A percentile compares a stretch with the other conserved stretches of the same genome.
phyloP scores from a whole-genome alignment of 371 early-diverging fungal species.

The Chytridiales sp. region DNA sequence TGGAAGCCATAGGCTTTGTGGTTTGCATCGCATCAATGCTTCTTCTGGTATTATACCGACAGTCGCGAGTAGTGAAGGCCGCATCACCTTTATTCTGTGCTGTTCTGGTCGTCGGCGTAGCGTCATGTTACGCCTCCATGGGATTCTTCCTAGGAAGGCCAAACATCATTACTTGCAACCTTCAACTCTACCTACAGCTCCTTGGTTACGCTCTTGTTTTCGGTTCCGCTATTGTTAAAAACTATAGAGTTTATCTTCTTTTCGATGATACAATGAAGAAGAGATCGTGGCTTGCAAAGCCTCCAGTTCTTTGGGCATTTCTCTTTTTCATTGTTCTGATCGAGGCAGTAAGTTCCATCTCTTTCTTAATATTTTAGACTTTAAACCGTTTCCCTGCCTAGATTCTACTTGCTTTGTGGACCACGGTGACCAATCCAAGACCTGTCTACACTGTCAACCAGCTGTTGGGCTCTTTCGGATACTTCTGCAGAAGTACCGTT shows the following conservation, averaged over 20 bases:
- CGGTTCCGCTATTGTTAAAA: constrained; percentile 13
- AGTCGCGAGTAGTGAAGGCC: constrained; percentile 9
- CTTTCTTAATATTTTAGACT: no score
- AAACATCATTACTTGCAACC: background rate
- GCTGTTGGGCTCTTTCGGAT: background rate
- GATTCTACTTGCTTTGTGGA: constrained; percentile 2
- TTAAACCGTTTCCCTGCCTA: no score
- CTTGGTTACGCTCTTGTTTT: constrained; percentile 11
- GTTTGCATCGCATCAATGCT: constrained; percentile 4
- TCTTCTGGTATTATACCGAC: constrained; percentile 5
- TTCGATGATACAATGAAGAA: constrained; percentile 12
- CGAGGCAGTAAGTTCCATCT: no score
- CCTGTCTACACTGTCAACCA: background rate
- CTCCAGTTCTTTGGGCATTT: background rate
- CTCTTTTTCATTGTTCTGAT: constrained; percentile 1
- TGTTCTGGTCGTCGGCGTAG: constrained; percentile 6
- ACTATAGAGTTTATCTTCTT: constrained; percentile 5
- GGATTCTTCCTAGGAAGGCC: constrained; percentile 5
- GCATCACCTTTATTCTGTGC: constrained; percentile 11
- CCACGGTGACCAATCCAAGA: background rate
- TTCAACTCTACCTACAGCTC: constrained; percentile 13
- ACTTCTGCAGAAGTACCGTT: constrained; percentile 3
- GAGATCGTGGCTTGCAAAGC: constrained; percentile 7
- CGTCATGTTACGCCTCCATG: constrained; percentile 6
- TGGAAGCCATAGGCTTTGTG: constrained; percentile 9